Conservation (phyloP, 345 rosid species). For the Durio zibethinus region DNA sequence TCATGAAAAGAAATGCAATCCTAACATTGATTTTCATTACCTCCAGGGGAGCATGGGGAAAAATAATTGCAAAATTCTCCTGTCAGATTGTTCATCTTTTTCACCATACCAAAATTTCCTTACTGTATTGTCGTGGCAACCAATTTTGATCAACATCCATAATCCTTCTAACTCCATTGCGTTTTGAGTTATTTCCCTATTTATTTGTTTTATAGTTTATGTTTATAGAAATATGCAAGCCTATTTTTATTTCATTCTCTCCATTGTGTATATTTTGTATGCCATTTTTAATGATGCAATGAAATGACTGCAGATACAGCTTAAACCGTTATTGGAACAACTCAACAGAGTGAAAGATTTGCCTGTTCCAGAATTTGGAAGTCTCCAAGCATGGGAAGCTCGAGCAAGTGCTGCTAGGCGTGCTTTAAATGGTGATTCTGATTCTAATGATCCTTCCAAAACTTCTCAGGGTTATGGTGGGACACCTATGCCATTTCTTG, state of each 20-base stretch:
- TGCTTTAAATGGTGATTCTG: slow-evolving; percentile 51
- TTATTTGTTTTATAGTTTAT: background rate
- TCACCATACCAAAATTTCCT: background rate
- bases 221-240: background rate
- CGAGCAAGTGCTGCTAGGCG: slow-evolving; percentile 71
- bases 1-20: background rate
- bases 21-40: background rate
- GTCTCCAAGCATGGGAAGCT: slow-evolving; percentile 87
- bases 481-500: slow-evolving; percentile 86
- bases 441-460: slow-evolving; percentile 70
- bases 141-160: background rate
- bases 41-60: background rate
- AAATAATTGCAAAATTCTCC: background rate
- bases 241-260: background rate
- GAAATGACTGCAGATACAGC: slow-evolving; percentile 56
- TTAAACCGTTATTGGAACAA: slow-evolving; percentile 72
- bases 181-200: background rate
- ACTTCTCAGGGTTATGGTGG: slow-evolving; percentile 71
- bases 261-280: background rate
- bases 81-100: background rate
- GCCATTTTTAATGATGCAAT: slow-evolving; percentile 9
- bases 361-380: slow-evolving; percentile 69
- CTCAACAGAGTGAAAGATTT: slow-evolving; percentile 80
- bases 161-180: background rate
- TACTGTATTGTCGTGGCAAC: background rate